Evolutionary conservation across 169 alveolate genomes (phyloP), one percentile per base, ranked within the genome.

Genomic region (Cryptosporidium sp.): DNA sequence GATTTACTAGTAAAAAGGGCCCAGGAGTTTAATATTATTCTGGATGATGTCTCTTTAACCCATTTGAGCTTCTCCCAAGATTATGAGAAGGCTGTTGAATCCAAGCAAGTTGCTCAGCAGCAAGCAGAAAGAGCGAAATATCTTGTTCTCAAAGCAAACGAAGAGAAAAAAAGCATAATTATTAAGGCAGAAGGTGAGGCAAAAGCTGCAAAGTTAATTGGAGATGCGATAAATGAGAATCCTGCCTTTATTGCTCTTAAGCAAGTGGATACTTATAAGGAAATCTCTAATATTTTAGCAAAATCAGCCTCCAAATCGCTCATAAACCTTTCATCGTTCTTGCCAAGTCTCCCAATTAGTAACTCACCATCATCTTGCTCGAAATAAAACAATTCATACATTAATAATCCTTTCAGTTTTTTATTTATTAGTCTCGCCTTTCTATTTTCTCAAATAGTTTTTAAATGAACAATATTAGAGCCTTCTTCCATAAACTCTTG

Each of bases 181-280:
- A 97, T 98, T 86, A 98, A 94, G 92, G 99, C 99, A 21, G 96
- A 97, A 94, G 99, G 99, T 85, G 98, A 98, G 91, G 96, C 98
- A 31, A 96, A 95, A 93, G 97, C 98, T n/a, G 99, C 98, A 35
- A 96, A 93, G 86, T 92, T 96, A 52, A 75, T 95, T 31, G 97
- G 97, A 48, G 73, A 93, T 52, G 97, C 97, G n/a, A 92, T 96
- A 61, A 71, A 86, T 23, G 94, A 89, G 52, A 93, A 93, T 85
- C 97, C 98, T 48, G 98, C 98, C 26, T 98, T 96, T 92, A 92
- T 98, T 75, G 97, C 97, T 86, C 93, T 98, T 73, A 96, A 96
- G 85, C 96, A 97, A 84, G 97, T 98, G 68, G 99, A 98, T 75
- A 94, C 98, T 31, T 98, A 99, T 12, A 93, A 93, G 91, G 99